Base-by-base conservation (phyloP, 768 basidiomycete species). In the Cyclocybe aegerita region DNA sequence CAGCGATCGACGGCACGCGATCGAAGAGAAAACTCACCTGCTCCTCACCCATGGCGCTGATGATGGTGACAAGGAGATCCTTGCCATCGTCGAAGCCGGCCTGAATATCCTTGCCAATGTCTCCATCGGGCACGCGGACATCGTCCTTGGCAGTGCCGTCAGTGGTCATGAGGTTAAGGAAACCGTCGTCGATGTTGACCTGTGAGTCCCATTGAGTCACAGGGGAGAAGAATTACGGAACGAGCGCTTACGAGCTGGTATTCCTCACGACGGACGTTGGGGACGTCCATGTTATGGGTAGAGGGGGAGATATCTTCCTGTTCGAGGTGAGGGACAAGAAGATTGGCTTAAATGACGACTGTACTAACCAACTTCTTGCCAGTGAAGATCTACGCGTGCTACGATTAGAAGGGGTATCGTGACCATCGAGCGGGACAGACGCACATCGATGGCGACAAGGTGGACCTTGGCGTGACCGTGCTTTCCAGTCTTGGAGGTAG, bases 401-500 rank as follows among this genome's bases (percentile, higher is more conserved):
- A 53, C 35, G 32, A 35, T 34, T 47, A 65, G 47, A 57, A 49
- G 36, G 12, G 52, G 15, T 37, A 39, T 41, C 50, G 38, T n/a
- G 16, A 48, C 30, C 44, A 37, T 9, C 37, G 43, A 39, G 43
- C 29, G 41, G 42, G 43, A 23, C 44, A 41, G 31, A 83, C 93
- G 56, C 67, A 97, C 95, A 75, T 99, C 97, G 69, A 92, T 90
- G 69, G 86, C 97, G 62, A 98, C 83, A 56, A 99, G 82, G 75
- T 98, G 94, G 67, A 98, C 97, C 77, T 98, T 99, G 72, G 97
- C 96, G 78, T 99, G 96, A 64, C 96, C 96, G 79, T 98, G 96
- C 85, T 98, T 98, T 64, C 96, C 95, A 42, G 94, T 96, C 85
- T 98, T 98, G 70, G 95, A 98, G 77, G 95, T 97, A 56, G 93